These are phyloP conservation scores for Amoebophrya sp. DNA, from an alignment of 169 alveolate genomes.

Conservation along the genomic window DNA sequence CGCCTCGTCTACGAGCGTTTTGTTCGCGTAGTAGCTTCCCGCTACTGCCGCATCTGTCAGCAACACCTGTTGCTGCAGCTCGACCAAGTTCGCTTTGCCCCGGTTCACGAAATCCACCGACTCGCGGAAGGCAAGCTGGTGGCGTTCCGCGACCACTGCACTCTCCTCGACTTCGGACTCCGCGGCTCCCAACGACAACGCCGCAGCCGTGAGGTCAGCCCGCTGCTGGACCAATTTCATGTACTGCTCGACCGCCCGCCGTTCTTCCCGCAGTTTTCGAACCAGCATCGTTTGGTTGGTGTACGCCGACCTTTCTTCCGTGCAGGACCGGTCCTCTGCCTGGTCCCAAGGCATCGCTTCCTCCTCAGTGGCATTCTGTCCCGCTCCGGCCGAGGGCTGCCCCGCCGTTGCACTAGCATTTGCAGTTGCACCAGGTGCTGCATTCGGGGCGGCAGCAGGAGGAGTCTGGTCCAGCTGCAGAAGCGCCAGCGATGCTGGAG, in stretches of 20 bases:
- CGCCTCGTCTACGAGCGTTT: not conserved
- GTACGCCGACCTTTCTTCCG: too few relatives aligned
- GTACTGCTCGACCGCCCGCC: not conserved
- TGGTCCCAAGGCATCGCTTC: too few relatives aligned
- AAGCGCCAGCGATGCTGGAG: too few relatives aligned
- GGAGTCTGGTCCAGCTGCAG: too few relatives aligned
- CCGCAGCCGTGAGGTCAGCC: not conserved
- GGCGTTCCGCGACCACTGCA: not conserved
- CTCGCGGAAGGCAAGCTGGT: not conserved
- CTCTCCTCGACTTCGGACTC: not conserved
- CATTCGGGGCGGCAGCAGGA: too few relatives aligned
- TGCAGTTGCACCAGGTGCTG: too few relatives aligned
- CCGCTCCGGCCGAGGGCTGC: too few relatives aligned
- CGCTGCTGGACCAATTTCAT: not conserved
- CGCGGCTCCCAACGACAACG: not conserved
- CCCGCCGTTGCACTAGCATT: too few relatives aligned
- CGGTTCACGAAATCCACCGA: not conserved
- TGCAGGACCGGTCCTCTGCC: too few relatives aligned
- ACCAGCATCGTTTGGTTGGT: too few relatives aligned
- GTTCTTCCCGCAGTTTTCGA: too few relatives aligned
- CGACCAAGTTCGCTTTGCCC: not conserved
- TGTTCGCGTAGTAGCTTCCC: not conserved
- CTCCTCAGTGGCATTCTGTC: too few relatives aligned
- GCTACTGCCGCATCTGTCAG: not conserved
- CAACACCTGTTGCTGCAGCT: not conserved